A percentile compares a stretch with the other conserved stretches of the same genome.
Evolutionary conservation across 257 asterid genomes (phyloP).

Genomic region (Sherardia arvensis): DNA sequence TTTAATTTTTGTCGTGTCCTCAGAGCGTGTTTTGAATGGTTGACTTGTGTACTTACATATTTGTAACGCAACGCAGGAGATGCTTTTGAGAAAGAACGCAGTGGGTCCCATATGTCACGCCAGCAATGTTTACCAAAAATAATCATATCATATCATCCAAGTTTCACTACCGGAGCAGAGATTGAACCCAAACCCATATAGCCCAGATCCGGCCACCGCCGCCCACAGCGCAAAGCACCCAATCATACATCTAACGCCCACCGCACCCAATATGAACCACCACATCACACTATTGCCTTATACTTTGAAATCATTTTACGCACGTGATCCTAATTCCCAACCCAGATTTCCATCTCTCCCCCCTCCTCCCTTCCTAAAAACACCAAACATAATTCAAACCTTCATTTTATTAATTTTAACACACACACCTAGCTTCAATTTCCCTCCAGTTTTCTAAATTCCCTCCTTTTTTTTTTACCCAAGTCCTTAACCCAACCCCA

Average conservation of each 20-base stretch:
- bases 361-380: not conserved
- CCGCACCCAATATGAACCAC: not conserved
- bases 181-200: not conserved
- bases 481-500: slow-evolving; percentile 1
- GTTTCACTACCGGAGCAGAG: not conserved
- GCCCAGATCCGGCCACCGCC: not conserved
- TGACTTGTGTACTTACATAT: too few species aligned
- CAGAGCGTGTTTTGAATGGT: too few species aligned
- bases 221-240: too few species aligned
- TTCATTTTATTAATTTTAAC: not conserved
- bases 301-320: not conserved
- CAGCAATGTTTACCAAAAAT: not conserved
- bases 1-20: too few species aligned
- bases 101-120: too few species aligned
- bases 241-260: too few species aligned
- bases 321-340: not conserved
- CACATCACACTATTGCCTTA: not conserved
- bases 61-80: not conserved
- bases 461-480: slow-evolving; percentile 2
- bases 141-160: too few species aligned
- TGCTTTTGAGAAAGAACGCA: too few species aligned
- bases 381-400: not conserved
- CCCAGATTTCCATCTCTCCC: not conserved
- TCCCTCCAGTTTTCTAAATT: slow-evolving; percentile 13
- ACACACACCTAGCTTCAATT: not conserved